Evolutionary conservation across 495 filamentous ascomycete species (phyloP), one percentile per base, ranked within the genome.

Genomic region (Thermochaetoides thermophila): DNA sequence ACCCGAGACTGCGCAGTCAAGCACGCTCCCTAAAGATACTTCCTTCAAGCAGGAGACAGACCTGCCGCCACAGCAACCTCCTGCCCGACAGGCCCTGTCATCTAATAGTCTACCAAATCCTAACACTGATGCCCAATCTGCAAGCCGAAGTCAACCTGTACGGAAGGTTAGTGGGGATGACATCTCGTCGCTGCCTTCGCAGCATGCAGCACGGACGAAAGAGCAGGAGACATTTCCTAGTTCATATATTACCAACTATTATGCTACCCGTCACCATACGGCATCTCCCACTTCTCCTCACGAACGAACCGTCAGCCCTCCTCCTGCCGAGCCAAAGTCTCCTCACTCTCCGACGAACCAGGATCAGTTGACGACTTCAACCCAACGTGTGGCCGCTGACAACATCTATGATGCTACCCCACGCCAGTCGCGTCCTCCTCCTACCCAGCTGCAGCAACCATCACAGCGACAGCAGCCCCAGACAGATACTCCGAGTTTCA

Each of bases 351-450:
- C 43, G 1, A 19, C 13, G 2, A 9, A 42, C 16, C 29, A 34
- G 3, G 8, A 42, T 14, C 29, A 34, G 3, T 17, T 33, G 29
- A n/a, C 37, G 17, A 25, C 39, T 20, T 16, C 33, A 23, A 20
- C 22, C 0, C 37, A 35, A 9, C 32, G 35, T 28, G 42, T 43
- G 3, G 44, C 31, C 1, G 54, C 57, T 9, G 53, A 59, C 1
- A 60, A 64, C 27, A 52, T 66, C 6, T 63, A 64, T 32, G 54
- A 62, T 22, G 62, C 62, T 0, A 64, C 62, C 13, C 61, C 61
- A 7, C 40, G 58, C 5, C 37, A 40, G 17, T 52, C 49, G 17
- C 30, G 19, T 14, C 35, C 23, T 28, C 27, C 31, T 13, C 12
- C 22, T 8, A 16, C 16, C 11, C 27, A 19, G 14, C 32, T 35